Evolutionary conservation across 345 rosid genomes (phyloP), one percentile per base, ranked within the genome.

Genomic region (Eucalyptus regnans): DNA sequence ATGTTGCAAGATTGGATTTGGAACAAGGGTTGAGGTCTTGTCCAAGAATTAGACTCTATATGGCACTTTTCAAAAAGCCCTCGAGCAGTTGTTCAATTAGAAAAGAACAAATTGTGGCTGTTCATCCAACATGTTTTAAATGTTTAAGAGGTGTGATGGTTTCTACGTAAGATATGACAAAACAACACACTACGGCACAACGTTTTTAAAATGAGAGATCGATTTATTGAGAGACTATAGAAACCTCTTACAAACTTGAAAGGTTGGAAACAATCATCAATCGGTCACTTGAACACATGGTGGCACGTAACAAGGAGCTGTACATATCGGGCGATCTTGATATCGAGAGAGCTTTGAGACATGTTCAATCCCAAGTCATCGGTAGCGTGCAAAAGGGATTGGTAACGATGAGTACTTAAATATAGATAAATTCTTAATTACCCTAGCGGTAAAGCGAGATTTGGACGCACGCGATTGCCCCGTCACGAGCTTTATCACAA

Each of bases 311-410:
- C 25, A 8, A 20, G 25, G 3, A 52, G 25, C 5, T 3, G 2
- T 0, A 20, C 58, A 0, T 1, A 29, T 23, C 6, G 6, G 2
- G 0, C 1, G 1, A 23, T 1, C 62, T 22, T 23, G 1, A 23
- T 56, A 56, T 23, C 3, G 2, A 56, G 27, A 56, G 29, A 56
- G 11, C 27, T 56, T 56, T 0, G 1, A 56, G 62, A 56, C 62
- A 23, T 2, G 29, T 23, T 56, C 62, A 23, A 23, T 56, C 29
- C 1, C 62, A 9, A 56, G 12, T 56, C 62, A 23, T 56, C 62
- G 9, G 1, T 3, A 9, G 12, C 12, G 12, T 56, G 29, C 62
- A 22, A 56, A 56, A 56, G 1, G 29, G 62, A 23, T 7, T 0
- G 29, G 62, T 9, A 16, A 9, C 6, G 6, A 56, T 56, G 29